These are phyloP conservation scores for Apophysomyces sp. DNA, from an alignment of 371 early-diverging fungal genomes.

Conservation along the genomic window DNA sequence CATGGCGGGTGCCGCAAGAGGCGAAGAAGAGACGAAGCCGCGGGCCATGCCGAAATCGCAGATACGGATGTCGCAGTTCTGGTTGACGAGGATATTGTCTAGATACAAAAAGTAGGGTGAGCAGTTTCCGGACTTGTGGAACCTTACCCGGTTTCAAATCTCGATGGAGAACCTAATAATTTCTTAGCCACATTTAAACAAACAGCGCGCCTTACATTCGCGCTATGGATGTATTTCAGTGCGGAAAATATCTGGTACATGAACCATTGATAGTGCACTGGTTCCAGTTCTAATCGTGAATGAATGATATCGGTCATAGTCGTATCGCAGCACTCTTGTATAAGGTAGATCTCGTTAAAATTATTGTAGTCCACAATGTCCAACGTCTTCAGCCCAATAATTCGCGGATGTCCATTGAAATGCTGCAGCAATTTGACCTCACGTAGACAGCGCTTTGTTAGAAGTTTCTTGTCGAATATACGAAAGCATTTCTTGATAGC, in stretches of 20 bases:
- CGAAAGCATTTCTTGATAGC: conserved; percentile 79
- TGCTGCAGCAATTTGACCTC: conserved; percentile 79
- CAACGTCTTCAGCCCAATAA: conserved; percentile 70
- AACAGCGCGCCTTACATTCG: conserved; percentile 57
- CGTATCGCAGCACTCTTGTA: conserved; percentile 85
- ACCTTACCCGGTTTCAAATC: conserved; percentile 80
- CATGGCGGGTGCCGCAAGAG: conserved; percentile 31
- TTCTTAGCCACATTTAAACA: neutral
- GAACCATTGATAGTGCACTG: conserved; percentile 92
- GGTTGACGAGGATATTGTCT: conserved; percentile 89
- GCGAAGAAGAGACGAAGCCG: conserved; percentile 25
- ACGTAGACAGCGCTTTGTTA: conserved; percentile 72
- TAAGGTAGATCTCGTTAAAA: conserved; percentile 72
- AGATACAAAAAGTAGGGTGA: neutral
- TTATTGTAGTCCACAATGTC: conserved; percentile 63
- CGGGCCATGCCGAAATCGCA: conserved; percentile 57
- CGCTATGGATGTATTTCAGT: conserved; percentile 89
- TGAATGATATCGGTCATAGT: conserved; percentile 91
- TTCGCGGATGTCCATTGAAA: conserved; percentile 78
- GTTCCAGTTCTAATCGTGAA: conserved; percentile 79
- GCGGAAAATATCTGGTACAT: conserved; percentile 88
- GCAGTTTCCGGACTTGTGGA: neutral
- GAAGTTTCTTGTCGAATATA: conserved; percentile 68
- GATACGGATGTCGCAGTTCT: conserved; percentile 77
- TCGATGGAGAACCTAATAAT: conserved; percentile 69